Conservation (phyloP, 306 rosid genomes). For the Vigna radiata region DNA sequence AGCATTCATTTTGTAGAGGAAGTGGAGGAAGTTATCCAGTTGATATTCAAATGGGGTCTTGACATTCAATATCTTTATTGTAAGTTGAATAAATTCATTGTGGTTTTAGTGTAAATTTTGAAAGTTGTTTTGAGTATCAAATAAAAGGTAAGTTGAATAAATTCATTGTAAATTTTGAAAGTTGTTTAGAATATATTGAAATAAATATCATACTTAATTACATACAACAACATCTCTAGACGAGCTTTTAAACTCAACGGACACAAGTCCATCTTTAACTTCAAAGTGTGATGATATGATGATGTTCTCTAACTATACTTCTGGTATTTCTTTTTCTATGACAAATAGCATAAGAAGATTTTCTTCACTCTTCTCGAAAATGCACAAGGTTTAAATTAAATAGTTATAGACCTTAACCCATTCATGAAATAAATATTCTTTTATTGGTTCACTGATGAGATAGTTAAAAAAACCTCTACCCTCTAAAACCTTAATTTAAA, state of each 20-base stretch:
- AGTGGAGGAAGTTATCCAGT: slow-evolving; percentile 76
- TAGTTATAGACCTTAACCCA: too few species aligned
- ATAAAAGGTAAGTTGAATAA: slow-evolving; percentile 65
- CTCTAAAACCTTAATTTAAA: too few species aligned
- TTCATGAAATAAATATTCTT: too few species aligned
- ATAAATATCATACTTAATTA: background rate
- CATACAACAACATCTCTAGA: slow-evolving; percentile 15
- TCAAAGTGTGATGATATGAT: too few species aligned
- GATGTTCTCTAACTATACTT: slow-evolving; percentile 46
- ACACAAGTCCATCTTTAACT: too few species aligned
- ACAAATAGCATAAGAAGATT: slow-evolving; percentile 72
- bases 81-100: slow-evolving; percentile 58
- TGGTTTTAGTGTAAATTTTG: slow-evolving; percentile 74
- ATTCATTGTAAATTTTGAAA: slow-evolving; percentile 57
- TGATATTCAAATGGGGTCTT: slow-evolving; percentile 81
- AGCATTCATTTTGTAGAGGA: slow-evolving; percentile 57
- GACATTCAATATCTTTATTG: slow-evolving; percentile 67
- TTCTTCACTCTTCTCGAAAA: slow-evolving; percentile 72
- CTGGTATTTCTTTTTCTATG: slow-evolving; percentile 75
- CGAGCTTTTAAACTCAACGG: too few species aligned
- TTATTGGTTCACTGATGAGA: too few species aligned
- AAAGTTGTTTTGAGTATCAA: slow-evolving; percentile 52
- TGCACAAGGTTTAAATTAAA: too few species aligned
- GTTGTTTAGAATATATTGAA: too few species aligned
- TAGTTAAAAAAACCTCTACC: too few species aligned